Evolutionary conservation across 2,329 filamentous ascomycete species (phyloP), one percentile per base, ranked within the genome.

Genomic region (Lecanosticta acicola): DNA sequence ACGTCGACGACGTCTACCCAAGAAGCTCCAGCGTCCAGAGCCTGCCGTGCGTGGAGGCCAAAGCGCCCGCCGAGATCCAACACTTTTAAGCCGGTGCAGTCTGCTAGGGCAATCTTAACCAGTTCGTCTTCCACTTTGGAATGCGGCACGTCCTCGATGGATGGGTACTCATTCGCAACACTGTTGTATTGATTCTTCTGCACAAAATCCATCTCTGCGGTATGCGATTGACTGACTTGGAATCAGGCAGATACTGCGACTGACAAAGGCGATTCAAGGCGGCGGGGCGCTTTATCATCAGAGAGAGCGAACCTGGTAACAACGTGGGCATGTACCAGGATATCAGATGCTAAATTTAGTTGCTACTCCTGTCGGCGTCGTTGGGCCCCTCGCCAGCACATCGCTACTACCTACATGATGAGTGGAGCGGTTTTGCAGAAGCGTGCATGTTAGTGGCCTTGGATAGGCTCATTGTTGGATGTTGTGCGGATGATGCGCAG

Each of bases 1-100:
- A 49, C 42, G 26, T 55, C 53, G 26, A 55, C 42, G 20, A 50
- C 43, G 32, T 55, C 53, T 17, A 55, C 33, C n/a, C 35, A 38
- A 10, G 39, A 21, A 1, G 53, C 53, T 16, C 53, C 53, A 8
- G 43, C 40, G 29, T 47, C 45, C 17, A 53, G 38, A 5, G 50
- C 50, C 14, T 40, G 39, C 20, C 50, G 50, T 8, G 53, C 47
- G 34, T 55, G 48, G 16, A 41, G 46, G 7, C 53, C 53, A n/a
- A 38, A 47, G 11, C 48, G 50, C 9, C 53, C 53, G 2, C 47
- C 53, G n/a, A 60, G 38, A 14, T 51, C 48, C 5, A 55, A 43
- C 3, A 55, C 29, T 4, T 45, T 43, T 24, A 43, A 34, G 1
- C 39, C 43, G 3, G 47, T 46, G 35, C 53, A 55, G 32, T 55